phyloP scores from a whole-genome alignment of 495 filamentous ascomycete genomes.

The Pseudomonodictys pantanalensis region DNA sequence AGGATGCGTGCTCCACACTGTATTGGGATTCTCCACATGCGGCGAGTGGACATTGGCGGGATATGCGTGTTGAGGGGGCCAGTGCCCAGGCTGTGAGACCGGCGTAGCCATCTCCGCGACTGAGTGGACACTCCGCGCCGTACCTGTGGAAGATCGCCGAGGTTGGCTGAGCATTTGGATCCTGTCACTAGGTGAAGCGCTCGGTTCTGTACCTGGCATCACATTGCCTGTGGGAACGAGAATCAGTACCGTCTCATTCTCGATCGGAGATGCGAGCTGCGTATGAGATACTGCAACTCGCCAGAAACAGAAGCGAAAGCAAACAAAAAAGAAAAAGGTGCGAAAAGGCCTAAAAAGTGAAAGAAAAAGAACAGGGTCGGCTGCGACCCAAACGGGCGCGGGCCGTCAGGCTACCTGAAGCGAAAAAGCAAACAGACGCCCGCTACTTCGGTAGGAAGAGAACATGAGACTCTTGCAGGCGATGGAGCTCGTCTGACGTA shows the following conservation, averaged over 20 bases:
- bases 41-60: constrained; percentile 24
- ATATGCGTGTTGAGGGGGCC: constrained; percentile 27
- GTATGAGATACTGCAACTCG: constrained; percentile 18
- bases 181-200: constrained; percentile 28
- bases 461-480: not conserved
- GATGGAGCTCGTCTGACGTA: constrained; percentile 18
- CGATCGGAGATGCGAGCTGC: too few species aligned
- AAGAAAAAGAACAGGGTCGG: too few species aligned
- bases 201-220: constrained; percentile 11
- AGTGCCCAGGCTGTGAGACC: constrained; percentile 28
- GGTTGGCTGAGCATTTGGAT: constrained; percentile 32
- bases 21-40: constrained; percentile 22
- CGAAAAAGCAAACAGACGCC: constrained; percentile 6
- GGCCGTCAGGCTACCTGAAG: constrained; percentile 8
- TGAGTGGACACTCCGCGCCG: constrained; percentile 22
- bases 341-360: not conserved
- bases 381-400: constrained; percentile 10
- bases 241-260: constrained; percentile 1
- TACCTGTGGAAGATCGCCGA: constrained; percentile 25
- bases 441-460: constrained; percentile 9
- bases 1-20: constrained; percentile 27
- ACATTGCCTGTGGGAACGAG: constrained; percentile 16
- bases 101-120: constrained; percentile 23
- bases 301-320: constrained; percentile 10
- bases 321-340: constrained; percentile 2